Conservation (phyloP, 2,329 filamentous ascomycete species). For the Camptophora hylomeconis region DNA sequence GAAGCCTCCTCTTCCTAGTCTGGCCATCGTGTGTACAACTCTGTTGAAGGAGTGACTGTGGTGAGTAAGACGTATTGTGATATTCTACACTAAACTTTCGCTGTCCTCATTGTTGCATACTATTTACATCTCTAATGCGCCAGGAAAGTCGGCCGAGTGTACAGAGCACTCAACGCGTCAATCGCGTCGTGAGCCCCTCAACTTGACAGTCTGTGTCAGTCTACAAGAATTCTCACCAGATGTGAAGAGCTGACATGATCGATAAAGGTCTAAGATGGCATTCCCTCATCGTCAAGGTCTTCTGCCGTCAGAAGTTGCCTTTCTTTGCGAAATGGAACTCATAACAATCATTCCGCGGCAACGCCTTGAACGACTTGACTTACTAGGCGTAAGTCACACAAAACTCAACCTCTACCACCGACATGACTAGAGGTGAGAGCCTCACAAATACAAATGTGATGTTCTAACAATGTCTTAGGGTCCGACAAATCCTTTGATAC, state of each 20-base stretch:
- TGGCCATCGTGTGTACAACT: constrained; percentile 26
- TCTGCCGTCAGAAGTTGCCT: constrained; percentile 77
- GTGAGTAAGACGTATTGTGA: constrained; percentile 10
- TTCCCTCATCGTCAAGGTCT: constrained; percentile 53
- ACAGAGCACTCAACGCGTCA: too few relatives aligned
- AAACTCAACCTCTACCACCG: constrained; percentile 18
- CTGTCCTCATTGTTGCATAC: too few relatives aligned
- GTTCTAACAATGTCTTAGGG: constrained; percentile 51
- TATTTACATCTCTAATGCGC: too few relatives aligned
- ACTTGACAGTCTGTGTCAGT: too few relatives aligned
- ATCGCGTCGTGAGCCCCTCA: too few relatives aligned
- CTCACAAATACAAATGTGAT: too few relatives aligned
- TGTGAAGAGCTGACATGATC: too few relatives aligned
- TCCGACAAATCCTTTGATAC: constrained; percentile 59
- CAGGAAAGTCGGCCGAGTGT: too few relatives aligned
- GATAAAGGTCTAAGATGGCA: constrained; percentile 39
- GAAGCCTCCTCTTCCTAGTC: constrained; percentile 63
- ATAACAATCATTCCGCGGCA: constrained; percentile 88
- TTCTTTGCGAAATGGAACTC: constrained; percentile 94
- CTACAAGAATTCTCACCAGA: too few relatives aligned
- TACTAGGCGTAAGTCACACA: constrained; percentile 61
- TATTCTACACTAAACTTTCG: background rate
- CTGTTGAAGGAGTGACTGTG: constrained; percentile 15
- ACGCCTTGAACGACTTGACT: constrained; percentile 68
- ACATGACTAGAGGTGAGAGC: constrained; percentile 14